Evolutionary conservation across 169 alveolate genomes (phyloP).

Genomic region (Plasmodium vivax): DNA sequence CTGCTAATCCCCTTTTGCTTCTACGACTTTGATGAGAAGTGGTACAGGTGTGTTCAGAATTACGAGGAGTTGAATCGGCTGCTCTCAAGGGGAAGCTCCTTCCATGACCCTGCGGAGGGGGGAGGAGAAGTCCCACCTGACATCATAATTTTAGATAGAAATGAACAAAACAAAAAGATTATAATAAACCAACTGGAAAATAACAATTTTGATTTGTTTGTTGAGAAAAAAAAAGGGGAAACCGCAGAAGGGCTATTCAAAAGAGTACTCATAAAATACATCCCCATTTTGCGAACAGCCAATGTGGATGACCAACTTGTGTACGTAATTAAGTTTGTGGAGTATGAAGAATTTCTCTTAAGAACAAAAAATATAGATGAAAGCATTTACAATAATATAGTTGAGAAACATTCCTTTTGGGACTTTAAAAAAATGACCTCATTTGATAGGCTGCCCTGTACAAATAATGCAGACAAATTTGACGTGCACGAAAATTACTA

Average conservation of each 20-base stretch:
- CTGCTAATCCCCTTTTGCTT: conserved; percentile 70
- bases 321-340: conserved; percentile 56
- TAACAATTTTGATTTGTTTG: conserved; percentile 48
- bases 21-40: conserved; percentile 62
- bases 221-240: conserved; percentile 33
- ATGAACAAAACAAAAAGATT: conserved; percentile 67
- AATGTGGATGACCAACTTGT: conserved; percentile 41
- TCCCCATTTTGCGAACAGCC: conserved; percentile 41
- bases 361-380: conserved; percentile 40
- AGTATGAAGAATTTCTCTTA: conserved; percentile 28
- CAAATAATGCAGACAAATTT: conserved; percentile 13
- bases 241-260: conserved; percentile 38
- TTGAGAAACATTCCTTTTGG: background rate
- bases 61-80: conserved; percentile 36
- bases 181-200: conserved; percentile 55
- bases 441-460: background rate
- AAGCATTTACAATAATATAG: conserved; percentile 11
- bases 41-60: conserved; percentile 72
- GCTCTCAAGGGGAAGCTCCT: background rate
- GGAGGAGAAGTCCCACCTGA: conserved; percentile 1
- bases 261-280: conserved; percentile 54
- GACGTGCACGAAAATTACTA: conserved; percentile 46
- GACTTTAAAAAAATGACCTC: conserved; percentile 25
- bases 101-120: background rate
- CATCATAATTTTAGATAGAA: conserved; percentile 29